These are phyloP conservation scores for Suillus discolor DNA, from an alignment of 768 basidiomycete genomes.

Conservation along the genomic window DNA sequence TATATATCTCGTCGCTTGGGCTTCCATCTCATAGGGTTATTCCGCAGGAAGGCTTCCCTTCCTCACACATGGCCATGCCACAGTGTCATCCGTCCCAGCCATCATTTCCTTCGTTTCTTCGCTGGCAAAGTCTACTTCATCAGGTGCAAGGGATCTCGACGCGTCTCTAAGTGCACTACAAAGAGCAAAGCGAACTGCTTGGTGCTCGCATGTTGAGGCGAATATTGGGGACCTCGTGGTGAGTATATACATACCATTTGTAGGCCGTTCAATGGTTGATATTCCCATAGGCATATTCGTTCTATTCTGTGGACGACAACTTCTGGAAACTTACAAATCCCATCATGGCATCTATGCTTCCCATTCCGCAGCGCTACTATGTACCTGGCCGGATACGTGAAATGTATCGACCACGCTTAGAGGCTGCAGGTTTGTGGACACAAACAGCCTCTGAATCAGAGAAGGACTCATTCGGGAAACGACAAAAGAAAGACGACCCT, in stretches of 20 bases:
- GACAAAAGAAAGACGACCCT: slow-evolving; percentile 35
- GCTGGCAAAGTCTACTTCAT: slow-evolving; percentile 40
- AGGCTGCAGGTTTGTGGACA: slow-evolving; percentile 67
- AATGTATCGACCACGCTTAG: slow-evolving; percentile 56
- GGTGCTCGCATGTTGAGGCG: slow-evolving; percentile 66
- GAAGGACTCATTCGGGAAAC: slow-evolving; percentile 36
- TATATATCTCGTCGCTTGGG: background rate
- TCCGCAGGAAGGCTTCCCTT: slow-evolving; percentile 70
- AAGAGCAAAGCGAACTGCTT: slow-evolving; percentile 58
- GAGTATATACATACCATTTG: slow-evolving; percentile 29
- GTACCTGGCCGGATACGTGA: slow-evolving; percentile 65
- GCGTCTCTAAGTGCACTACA: slow-evolving; percentile 45
- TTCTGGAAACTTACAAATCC: slow-evolving; percentile 60
- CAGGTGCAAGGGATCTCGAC: slow-evolving; percentile 48
- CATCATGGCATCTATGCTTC: slow-evolving; percentile 56
- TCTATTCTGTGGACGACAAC: slow-evolving; percentile 65
- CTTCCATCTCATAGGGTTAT: background rate
- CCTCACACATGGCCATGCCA: slow-evolving; percentile 57
- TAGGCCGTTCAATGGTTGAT: slow-evolving; percentile 12
- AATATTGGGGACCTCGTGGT: slow-evolving; percentile 74
- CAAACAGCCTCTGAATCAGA: slow-evolving; percentile 42
- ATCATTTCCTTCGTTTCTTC: slow-evolving; percentile 68
- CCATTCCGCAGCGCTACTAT: slow-evolving; percentile 74
- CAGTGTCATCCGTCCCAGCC: slow-evolving; percentile 53
- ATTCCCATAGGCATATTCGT: slow-evolving; percentile 53